Evolutionary conservation across 495 filamentous ascomycete species (phyloP).

Genomic region (Daldinia grandis): DNA sequence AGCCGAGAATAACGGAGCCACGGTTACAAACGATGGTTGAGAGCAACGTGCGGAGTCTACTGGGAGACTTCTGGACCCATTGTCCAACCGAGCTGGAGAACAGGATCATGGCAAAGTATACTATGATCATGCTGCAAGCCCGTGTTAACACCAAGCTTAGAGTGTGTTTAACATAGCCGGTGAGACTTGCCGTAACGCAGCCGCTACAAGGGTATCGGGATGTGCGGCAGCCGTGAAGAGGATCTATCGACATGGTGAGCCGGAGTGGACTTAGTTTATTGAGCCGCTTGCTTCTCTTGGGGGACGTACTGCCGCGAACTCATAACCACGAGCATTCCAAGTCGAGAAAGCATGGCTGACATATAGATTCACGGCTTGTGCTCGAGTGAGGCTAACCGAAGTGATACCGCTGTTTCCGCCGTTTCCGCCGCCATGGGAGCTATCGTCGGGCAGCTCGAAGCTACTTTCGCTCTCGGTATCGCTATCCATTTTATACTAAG

Average conservation of each 20-base stretch:
- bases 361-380: conserved; percentile 61
- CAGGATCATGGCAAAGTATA: conserved; percentile 47
- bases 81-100: conserved; percentile 52
- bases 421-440: background rate
- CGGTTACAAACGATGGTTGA: conserved; percentile 57
- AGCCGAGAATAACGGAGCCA: conserved; percentile 57
- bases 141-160: conserved; percentile 31
- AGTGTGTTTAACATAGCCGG: conserved; percentile 21
- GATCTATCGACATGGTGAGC: conserved; percentile 44
- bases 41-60: conserved; percentile 50
- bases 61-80: conserved; percentile 57
- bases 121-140: conserved; percentile 43
- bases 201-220: conserved; percentile 62
- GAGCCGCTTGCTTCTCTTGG: conserved; percentile 9
- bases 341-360: conserved; percentile 53
- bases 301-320: conserved; percentile 49
- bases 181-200: conserved; percentile 49
- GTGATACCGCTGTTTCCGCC: background rate
- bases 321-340: conserved; percentile 49
- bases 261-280: conserved; percentile 12
- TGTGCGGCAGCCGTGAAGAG: conserved; percentile 69
- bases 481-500: background rate
- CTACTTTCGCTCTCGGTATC: conserved; percentile 24
- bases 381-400: conserved; percentile 25
- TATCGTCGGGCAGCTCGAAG: conserved; percentile 9